These are phyloP conservation scores for Magnaporthales sp. DNA, from an alignment of 2,329 filamentous ascomycete genomes.

Conservation along the genomic window DNA sequence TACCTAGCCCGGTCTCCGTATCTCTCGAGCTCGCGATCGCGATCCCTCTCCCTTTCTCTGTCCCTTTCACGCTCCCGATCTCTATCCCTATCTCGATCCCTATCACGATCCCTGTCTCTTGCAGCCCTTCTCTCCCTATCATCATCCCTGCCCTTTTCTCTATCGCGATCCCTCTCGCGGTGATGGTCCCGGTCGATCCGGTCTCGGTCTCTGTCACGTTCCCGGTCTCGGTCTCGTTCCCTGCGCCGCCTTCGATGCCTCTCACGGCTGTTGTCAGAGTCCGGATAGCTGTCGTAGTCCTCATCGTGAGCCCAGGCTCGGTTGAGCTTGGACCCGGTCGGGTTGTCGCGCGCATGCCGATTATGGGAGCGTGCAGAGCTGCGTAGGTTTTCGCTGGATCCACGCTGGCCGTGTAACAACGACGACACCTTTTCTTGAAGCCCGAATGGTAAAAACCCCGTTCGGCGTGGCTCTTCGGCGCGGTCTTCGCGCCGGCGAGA, in stretches of 20 bases:
- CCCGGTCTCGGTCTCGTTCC: constrained; percentile 24
- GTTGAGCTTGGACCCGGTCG: constrained; percentile 30
- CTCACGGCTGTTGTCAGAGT: constrained; percentile 12
- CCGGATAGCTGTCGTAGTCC: constrained; percentile 8
- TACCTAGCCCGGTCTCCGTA: constrained; percentile 17
- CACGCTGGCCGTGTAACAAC: constrained; percentile 29
- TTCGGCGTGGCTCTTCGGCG: constrained; percentile 23
- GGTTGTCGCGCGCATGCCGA: constrained; percentile 30
- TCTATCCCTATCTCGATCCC: constrained; percentile 23
- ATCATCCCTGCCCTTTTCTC: constrained; percentile 26
- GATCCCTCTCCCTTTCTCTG: constrained; percentile 12
- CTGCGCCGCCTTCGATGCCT: constrained; percentile 14
- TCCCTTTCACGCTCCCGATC: constrained; percentile 17
- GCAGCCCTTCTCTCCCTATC: constrained; percentile 26
- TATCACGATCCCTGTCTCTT: constrained; percentile 22
- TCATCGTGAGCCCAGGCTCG: constrained; percentile 33
- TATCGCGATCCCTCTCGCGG: constrained; percentile 21
- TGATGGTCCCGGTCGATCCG: not conserved
- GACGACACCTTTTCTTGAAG: constrained; percentile 20
- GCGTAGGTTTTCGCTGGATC: constrained; percentile 14
- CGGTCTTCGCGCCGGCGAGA: constrained; percentile 8
- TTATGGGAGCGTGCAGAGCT: constrained; percentile 11
- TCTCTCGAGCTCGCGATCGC: constrained; percentile 20
- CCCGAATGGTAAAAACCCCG: not conserved
- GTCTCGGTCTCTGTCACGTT: constrained; percentile 30